phyloP scores from a whole-genome alignment of 2,329 filamentous ascomycete species.

The Keithomyces neogunnii region DNA sequence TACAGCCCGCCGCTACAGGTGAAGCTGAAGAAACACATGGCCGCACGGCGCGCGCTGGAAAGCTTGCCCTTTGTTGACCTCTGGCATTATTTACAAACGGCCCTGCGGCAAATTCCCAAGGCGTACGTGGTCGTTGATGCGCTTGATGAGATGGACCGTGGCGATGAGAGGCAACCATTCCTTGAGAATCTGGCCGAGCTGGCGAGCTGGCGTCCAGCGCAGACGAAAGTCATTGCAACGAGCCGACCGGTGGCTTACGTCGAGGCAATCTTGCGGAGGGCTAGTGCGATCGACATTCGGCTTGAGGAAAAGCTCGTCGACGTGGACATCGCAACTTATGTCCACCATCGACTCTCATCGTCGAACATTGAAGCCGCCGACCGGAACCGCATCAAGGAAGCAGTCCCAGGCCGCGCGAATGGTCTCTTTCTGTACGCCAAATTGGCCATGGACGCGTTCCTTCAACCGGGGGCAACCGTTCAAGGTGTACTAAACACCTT shows the following conservation, averaged over 20 bases:
- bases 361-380: conserved; percentile 12
- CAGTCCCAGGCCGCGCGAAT: conserved; percentile 27
- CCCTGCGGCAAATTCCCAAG: not conserved
- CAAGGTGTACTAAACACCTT: conserved; percentile 20
- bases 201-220: conserved; percentile 18
- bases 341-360: not conserved
- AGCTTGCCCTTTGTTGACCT: not conserved
- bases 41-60: not conserved
- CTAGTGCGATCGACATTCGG: not conserved
- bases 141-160: conserved; percentile 36
- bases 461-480: conserved; percentile 17
- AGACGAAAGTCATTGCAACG: conserved; percentile 33
- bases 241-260: conserved; percentile 27
- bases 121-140: conserved; percentile 34
- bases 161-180: conserved; percentile 17
- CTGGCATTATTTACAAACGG: not conserved
- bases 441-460: conserved; percentile 31
- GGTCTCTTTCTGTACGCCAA: conserved; percentile 37
- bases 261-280: conserved; percentile 19
- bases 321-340: not conserved
- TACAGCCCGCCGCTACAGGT: conserved; percentile 22
- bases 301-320: not conserved
- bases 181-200: conserved; percentile 23
- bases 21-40: conserved; percentile 11
- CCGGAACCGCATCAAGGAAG: conserved; percentile 11